Percentiles rank a stretch among this genome's conserved stretches.
These are phyloP conservation scores for Setaria italica DNA, from an alignment of 202 grass and related monocot genomes.

Conservation along the genomic window DNA sequence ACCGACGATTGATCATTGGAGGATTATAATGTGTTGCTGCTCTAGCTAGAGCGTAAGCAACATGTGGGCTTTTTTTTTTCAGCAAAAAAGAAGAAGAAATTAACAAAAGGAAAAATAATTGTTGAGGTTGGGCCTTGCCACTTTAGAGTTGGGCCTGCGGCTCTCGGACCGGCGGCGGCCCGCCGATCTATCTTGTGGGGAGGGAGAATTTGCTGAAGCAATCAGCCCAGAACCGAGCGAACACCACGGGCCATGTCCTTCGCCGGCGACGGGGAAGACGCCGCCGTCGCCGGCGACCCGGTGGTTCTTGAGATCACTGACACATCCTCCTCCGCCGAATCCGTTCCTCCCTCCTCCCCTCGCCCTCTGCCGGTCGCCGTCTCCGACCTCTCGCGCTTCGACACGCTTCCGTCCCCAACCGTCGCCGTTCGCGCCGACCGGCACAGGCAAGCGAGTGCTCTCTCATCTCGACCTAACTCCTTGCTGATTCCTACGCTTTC, in stretches of 20 bases:
- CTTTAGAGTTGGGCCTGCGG: not conserved
- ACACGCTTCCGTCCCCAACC: slow-evolving; percentile 32
- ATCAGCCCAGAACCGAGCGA: not conserved
- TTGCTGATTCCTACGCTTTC: not conserved
- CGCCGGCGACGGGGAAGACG: slow-evolving; percentile 30
- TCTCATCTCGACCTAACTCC: not conserved
- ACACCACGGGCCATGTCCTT: slow-evolving; percentile 16
- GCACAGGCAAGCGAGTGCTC: slow-evolving; percentile 37
- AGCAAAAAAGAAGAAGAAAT: too few relatives aligned
- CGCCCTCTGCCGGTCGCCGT: slow-evolving; percentile 11
- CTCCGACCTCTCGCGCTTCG: slow-evolving; percentile 32
- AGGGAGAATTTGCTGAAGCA: not conserved
- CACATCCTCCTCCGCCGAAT: not conserved
- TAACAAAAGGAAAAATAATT: too few relatives aligned
- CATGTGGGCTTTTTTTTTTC: too few relatives aligned
- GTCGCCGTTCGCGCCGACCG: slow-evolving; percentile 57
- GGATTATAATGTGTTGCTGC: too few relatives aligned
- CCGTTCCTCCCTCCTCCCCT: not conserved
- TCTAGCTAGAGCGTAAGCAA: too few relatives aligned
- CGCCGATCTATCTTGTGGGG: too few relatives aligned
- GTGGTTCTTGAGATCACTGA: slow-evolving; percentile 62
- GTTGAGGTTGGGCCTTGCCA: not conserved
- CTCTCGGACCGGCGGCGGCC: too few relatives aligned
- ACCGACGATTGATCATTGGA: too few relatives aligned
- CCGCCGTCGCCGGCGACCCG: slow-evolving; percentile 17